Conservation (phyloP, 192 early-diverging fungal species). For the Backusella sp. region DNA sequence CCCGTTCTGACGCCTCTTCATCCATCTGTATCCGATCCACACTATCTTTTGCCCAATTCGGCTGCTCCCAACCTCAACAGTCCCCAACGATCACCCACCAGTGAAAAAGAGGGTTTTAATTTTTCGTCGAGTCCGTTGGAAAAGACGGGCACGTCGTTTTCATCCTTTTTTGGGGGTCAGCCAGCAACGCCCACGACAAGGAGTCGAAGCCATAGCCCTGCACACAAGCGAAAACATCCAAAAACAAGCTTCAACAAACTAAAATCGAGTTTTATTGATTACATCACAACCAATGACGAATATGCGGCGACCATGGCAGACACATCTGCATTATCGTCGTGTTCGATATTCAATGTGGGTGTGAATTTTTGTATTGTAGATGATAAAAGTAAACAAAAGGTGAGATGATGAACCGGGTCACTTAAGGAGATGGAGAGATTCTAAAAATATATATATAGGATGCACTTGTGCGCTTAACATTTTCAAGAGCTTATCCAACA, state of each 20-base stretch:
- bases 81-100: not conserved
- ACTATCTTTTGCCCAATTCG: not conserved
- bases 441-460: not conserved
- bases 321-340: not conserved
- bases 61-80: not conserved
- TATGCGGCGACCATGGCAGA: not conserved
- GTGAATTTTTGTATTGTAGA: conserved; percentile 4
- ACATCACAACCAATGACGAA: not conserved
- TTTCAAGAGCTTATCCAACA: conserved; percentile 74
- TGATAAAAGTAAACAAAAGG: not conserved
- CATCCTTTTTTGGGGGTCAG: not conserved
- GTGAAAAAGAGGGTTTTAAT: not conserved
- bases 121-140: not conserved
- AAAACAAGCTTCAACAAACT: not conserved
- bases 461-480: conserved; percentile 48
- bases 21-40: not conserved
- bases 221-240: not conserved
- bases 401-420: not conserved
- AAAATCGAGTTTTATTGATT: not conserved
- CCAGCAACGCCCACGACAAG: not conserved
- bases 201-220: not conserved
- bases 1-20: not conserved
- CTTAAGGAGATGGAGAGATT: not conserved
- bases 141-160: not conserved
- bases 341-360: not conserved